Evolutionary conservation across 73 alveolate species (phyloP).

Genomic region (Tetrahymena malaccensis): DNA sequence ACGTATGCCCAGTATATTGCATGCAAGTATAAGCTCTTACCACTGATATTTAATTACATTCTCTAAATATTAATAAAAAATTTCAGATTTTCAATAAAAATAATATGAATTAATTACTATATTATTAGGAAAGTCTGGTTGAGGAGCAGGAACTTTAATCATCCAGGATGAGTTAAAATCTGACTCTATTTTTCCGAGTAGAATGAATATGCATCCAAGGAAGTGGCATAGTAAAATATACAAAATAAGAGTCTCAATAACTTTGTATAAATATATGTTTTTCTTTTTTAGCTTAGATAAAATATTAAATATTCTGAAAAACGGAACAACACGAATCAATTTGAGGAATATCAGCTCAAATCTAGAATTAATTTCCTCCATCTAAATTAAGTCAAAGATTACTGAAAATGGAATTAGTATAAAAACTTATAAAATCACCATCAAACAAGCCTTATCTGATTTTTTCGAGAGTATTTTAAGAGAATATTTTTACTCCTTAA

Average conservation of each 20-base stretch:
- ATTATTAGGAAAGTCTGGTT: not conserved
- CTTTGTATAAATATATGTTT: not conserved
- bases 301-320: not conserved
- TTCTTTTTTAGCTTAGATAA: not conserved
- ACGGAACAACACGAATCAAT: not conserved
- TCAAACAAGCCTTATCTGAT: not conserved
- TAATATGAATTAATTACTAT: not conserved
- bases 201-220: not conserved
- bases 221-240: not conserved
- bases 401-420: not conserved
- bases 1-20: not conserved
- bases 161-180: not conserved
- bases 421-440: not conserved
- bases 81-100: no score
- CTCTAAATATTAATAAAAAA: not conserved
- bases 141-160: not conserved
- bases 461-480: not conserved
- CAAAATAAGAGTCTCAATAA: not conserved
- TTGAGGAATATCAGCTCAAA: not conserved
- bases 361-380: not conserved
- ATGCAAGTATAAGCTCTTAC: not conserved
- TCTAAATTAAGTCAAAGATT: not conserved
- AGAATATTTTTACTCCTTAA: not conserved
- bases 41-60: not conserved
- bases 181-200: not conserved